phyloP scores from a whole-genome alignment of 768 basidiomycete species.

The Sporobolomyces pararoseus region DNA sequence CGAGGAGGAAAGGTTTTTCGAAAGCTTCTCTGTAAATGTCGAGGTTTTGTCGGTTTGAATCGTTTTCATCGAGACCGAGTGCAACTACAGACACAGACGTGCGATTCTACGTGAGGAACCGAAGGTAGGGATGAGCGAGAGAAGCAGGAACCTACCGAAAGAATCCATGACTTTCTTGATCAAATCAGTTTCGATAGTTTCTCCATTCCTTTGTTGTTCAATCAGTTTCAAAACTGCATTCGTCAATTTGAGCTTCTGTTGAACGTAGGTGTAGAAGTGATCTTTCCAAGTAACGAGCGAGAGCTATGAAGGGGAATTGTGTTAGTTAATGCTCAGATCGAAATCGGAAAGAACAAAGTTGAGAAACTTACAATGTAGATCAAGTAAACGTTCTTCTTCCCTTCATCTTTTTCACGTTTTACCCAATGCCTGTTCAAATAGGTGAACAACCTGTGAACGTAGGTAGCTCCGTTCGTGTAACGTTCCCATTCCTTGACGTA shows the following conservation, averaged over 20 bases:
- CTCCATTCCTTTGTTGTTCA: constrained; percentile 89
- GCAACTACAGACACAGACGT: constrained; percentile 56
- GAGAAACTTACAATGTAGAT: constrained; percentile 77
- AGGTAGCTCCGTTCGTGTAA: constrained; percentile 94
- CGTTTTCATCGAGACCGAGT: constrained; percentile 84
- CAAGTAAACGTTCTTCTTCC: constrained; percentile 85
- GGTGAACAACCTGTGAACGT: constrained; percentile 94
- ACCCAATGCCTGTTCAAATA: constrained; percentile 99
- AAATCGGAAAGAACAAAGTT: too few species aligned
- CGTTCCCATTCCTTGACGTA: constrained; percentile 92
- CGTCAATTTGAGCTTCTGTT: constrained; percentile 77
- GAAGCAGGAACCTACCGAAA: constrained; percentile 56
- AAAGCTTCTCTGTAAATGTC: constrained; percentile 91
- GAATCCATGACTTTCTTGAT: constrained; percentile 93
- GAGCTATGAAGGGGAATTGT: too few species aligned
- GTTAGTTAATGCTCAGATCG: too few species aligned
- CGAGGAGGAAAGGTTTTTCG: constrained; percentile 78
- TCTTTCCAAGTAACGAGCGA: constrained; percentile 94
- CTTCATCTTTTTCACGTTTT: constrained; percentile 94
- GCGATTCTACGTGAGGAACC: not conserved
- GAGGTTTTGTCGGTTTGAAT: constrained; percentile 86
- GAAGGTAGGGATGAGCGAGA: not conserved
- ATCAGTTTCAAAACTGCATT: constrained; percentile 82
- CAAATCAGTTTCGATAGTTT: constrained; percentile 84
- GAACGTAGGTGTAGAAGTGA: constrained; percentile 84